Evolutionary conservation across 1,139 yeast genomes (phyloP).

Genomic region (Candida sp.): DNA sequence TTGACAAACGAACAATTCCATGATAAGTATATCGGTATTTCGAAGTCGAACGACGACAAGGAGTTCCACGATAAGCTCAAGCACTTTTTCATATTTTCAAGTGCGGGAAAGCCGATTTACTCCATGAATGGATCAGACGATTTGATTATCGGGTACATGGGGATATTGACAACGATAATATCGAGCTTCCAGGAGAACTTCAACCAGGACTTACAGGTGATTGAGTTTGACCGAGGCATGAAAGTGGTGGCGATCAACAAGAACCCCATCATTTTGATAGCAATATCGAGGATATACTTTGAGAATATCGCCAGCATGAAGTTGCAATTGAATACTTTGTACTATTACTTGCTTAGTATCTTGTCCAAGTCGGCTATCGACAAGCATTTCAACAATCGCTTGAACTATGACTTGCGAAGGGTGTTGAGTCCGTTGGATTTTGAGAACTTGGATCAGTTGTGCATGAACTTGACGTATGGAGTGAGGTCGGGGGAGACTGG

Average conservation of each 20-base stretch:
- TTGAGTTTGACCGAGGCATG: conserved; percentile 35
- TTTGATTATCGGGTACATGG: conserved; percentile 73
- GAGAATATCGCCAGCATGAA: conserved; percentile 38
- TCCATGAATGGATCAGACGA: conserved; percentile 80
- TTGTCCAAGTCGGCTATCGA: conserved; percentile 76
- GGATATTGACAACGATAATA: conserved; percentile 69
- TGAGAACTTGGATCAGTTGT: conserved; percentile 64
- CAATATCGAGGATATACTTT: conserved; percentile 58
- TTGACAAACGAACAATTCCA: conserved; percentile 18
- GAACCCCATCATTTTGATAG: conserved; percentile 76
- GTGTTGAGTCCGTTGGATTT: conserved; percentile 73
- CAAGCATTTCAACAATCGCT: conserved; percentile 69
- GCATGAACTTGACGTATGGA: conserved; percentile 55
- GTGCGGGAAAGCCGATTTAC: conserved; percentile 94
- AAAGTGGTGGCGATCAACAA: conserved; percentile 65
- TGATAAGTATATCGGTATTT: conserved; percentile 20
- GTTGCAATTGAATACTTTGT: conserved; percentile 73
- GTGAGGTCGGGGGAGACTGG: conserved; percentile 6
- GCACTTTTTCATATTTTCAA: conserved; percentile 82
- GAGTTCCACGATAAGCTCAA: conserved; percentile 52
- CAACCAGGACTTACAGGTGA: conserved; percentile 32
- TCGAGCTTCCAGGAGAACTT: conserved; percentile 57
- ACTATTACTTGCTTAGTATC: conserved; percentile 81
- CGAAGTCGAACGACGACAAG: conserved; percentile 25
- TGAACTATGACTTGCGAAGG: conserved; percentile 83